Evolutionary conservation across 345 rosid species (phyloP).

Genomic region (Trapa bicornis): DNA sequence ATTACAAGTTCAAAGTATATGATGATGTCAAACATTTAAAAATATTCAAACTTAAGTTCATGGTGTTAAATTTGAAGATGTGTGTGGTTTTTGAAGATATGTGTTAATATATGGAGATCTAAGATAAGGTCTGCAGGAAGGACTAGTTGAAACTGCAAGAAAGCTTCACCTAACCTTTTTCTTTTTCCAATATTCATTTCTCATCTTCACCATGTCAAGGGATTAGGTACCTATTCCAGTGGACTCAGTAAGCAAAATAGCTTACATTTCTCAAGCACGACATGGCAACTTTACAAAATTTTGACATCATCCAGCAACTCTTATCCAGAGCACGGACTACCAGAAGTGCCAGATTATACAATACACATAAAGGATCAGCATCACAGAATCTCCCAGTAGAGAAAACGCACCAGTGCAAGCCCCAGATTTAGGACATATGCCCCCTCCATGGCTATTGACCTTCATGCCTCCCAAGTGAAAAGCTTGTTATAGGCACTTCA

Average conservation of each 20-base stretch:
- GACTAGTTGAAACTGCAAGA: not conserved
- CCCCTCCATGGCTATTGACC: constrained; percentile 56
- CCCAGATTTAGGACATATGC: constrained; percentile 15
- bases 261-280: not conserved
- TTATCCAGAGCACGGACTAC: not conserved
- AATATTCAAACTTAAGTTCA: too few relatives aligned
- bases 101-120: too few relatives aligned
- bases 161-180: not conserved
- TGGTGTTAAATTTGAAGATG: too few relatives aligned
- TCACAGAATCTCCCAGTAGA: not conserved
- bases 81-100: too few relatives aligned
- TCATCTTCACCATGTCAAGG: not conserved
- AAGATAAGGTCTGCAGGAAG: not conserved
- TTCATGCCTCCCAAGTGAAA: constrained; percentile 51
- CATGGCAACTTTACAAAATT: not conserved
- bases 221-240: not conserved
- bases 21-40: too few relatives aligned
- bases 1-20: not conserved
- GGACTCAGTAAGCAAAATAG: not conserved
- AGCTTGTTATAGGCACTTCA: constrained; percentile 40
- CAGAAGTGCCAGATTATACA: not conserved
- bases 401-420: not conserved
- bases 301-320: not conserved
- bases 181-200: not conserved
- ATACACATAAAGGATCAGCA: not conserved